Evolutionary conservation across 108 stramenopile species (phyloP), one percentile per base, ranked within the genome.

Genomic region (Fragilariopsis cylindrus): DNA sequence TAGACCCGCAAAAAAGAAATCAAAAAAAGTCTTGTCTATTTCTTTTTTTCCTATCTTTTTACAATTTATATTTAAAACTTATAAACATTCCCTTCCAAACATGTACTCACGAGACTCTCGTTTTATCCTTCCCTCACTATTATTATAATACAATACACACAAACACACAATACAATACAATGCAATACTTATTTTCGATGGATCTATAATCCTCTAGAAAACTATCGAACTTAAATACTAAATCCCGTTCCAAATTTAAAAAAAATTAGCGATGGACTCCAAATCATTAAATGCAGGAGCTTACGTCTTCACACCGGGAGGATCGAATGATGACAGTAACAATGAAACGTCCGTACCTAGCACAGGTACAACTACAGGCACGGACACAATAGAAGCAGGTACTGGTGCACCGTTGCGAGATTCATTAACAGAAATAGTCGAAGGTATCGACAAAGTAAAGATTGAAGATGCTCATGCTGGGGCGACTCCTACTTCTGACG

Each of bases 281-380:
- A 72, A 72, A 44, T 44, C 53, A 45, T 48, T 77, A 19, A 77
- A 72, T 21, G 60, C 78, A 46, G 67, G 65, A 57, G 67, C 78
- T 9, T 40, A 66, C 30, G 60, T 69, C 3, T 74, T 73, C 72
- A 56, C 46, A 13, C 77, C 72, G 15, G 43, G 39, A 30, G 30
- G 30, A 30, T 30, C 30, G 30, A 30, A 30, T 30, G 30, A 30
- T 30, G 30, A 30, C 30, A 30, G 30, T 30, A 30, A 30, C 30
- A 30, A 30, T 30, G 30, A 30, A 30, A 30, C 2, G 30, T 30
- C 30, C 30, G 30, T 30, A 30, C 30, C 30, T 30, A 30, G 2
- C 30, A 30, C 30, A 30, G 30, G 30, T 30, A 30, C 30, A 30
- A 30, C 30, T 30, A 30, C 30, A 30, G 30, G 30, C 46, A 15